Conservation (phyloP, 1,284 basidiomycete genomes). For the Blastosporella zonata region DNA sequence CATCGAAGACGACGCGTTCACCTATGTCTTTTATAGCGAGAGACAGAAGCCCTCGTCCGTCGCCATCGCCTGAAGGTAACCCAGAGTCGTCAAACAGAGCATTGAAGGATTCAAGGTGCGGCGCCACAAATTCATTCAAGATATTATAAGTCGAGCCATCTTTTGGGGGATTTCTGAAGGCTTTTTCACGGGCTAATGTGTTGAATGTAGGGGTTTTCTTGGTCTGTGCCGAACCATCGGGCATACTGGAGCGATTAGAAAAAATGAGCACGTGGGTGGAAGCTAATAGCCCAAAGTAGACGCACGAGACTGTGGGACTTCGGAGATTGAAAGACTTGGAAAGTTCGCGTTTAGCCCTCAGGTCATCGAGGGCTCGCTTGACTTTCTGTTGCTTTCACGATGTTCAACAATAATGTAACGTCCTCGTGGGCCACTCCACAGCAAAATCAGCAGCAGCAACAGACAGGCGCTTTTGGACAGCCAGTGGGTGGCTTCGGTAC, state of each 20-base stretch:
- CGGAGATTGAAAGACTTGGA: constrained; percentile 32
- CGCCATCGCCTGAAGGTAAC: constrained; percentile 65
- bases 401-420: constrained; percentile 57
- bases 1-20: constrained; percentile 91
- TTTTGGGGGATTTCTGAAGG: constrained; percentile 78
- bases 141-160: constrained; percentile 74
- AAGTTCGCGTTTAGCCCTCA: constrained; percentile 23
- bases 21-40: constrained; percentile 84
- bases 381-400: constrained; percentile 28
- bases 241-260: constrained; percentile 30
- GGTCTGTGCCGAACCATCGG: constrained; percentile 34
- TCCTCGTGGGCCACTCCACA: constrained; percentile 65
- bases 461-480: constrained; percentile 43
- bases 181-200: constrained; percentile 81
- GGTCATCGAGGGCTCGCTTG: constrained; percentile 21
- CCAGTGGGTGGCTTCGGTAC: constrained; percentile 39
- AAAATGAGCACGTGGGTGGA: constrained; percentile 22
- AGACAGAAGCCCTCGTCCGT: constrained; percentile 79
- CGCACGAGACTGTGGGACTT: constrained; percentile 22
- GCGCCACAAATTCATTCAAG: constrained; percentile 90
- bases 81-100: constrained; percentile 89
- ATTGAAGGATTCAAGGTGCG: constrained; percentile 97
- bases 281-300: constrained; percentile 1
- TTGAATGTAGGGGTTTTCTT: constrained; percentile 64
- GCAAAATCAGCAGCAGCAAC: constrained; percentile 39